phyloP scores from a whole-genome alignment of 2,329 filamentous ascomycete species.

The Colletotrichum cordylinicola region DNA sequence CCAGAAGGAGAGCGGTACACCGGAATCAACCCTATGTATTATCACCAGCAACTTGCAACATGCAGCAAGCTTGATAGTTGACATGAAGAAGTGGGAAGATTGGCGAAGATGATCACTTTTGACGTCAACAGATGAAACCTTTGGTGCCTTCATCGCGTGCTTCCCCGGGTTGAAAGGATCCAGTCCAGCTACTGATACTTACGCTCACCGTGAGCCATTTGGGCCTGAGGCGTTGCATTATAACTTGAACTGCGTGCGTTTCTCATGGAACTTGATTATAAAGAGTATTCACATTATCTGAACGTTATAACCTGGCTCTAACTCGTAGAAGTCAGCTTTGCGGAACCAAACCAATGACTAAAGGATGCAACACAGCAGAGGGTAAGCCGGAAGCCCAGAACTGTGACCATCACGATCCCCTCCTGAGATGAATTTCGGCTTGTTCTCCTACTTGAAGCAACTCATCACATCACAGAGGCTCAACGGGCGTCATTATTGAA shows the following conservation, averaged over 20 bases:
- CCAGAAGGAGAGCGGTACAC: no score
- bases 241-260: no score
- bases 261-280: no score
- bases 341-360: neutral
- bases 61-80: no score
- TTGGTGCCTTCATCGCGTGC: neutral
- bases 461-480: neutral
- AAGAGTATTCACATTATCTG: no score
- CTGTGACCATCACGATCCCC: fast-evolving
- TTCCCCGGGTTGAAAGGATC: neutral
- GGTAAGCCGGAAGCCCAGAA: neutral
- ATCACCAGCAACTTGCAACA: no score
- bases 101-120: neutral
- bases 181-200: neutral
- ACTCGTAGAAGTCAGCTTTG: neutral
- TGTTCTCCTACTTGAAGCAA: neutral
- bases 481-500: neutral
- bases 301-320: fast-evolving
- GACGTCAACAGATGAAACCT: neutral
- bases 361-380: neutral
- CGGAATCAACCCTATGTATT: no score
- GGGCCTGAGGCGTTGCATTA: neutral
- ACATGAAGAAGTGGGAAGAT: neutral
- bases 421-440: neutral
- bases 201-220: neutral